A percentile compares a stretch with the other conserved stretches of the same genome.
Evolutionary conservation across 140 eudicot genomes (phyloP).

Genomic region (Senecio squalidus): DNA sequence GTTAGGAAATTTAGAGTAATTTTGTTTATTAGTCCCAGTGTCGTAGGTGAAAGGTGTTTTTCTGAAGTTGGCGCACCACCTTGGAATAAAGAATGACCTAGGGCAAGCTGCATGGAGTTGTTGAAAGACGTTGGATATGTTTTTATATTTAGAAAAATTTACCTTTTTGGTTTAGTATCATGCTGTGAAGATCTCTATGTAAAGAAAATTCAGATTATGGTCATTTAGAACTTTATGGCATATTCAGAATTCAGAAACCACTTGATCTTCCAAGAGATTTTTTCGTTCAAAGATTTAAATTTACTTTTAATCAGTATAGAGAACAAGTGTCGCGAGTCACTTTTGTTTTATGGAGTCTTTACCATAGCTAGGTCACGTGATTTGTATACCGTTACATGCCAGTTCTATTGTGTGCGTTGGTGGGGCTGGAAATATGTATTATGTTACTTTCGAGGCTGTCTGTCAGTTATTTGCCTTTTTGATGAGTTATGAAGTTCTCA

Average conservation of each 20-base stretch:
- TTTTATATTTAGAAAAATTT: neutral
- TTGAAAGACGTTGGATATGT: neutral
- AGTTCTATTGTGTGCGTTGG: neutral
- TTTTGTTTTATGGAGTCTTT: neutral
- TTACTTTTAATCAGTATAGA: neutral
- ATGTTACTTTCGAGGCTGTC: neutral
- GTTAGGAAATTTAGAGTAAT: too few relatives aligned
- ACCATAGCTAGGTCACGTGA: neutral
- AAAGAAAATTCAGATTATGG: neutral
- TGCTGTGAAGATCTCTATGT: neutral
- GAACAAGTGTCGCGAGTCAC: neutral
- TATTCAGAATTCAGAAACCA: neutral
- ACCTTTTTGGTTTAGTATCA: neutral
- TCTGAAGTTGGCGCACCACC: neutral
- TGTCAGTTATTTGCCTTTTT: neutral
- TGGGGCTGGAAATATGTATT: neutral
- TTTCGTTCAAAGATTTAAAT: neutral
- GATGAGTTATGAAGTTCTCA: neutral
- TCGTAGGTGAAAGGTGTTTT: neutral
- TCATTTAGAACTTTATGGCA: neutral
- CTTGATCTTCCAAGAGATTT: neutral
- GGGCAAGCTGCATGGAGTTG: constrained; percentile 11
- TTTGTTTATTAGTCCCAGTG: neutral
- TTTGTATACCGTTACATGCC: neutral
- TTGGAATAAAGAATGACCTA: neutral